Evolutionary conservation across 495 filamentous ascomycete genomes (phyloP), one percentile per base, ranked within the genome.

Genomic region (Xylaria venustula): DNA sequence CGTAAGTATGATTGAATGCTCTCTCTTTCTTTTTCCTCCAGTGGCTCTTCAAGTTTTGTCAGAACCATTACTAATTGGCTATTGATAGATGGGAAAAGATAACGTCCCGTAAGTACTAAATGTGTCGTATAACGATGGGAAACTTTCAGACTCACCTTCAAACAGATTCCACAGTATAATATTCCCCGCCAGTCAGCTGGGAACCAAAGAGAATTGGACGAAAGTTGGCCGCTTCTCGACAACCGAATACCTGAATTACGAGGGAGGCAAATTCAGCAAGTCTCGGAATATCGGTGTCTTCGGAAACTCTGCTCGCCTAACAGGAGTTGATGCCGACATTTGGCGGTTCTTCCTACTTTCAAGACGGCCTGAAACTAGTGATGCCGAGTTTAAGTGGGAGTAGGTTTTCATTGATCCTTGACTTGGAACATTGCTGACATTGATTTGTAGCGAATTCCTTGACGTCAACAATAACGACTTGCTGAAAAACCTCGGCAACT

Each of bases 191-290:
- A 89, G 85, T 34, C 89, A 97, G 70, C 78, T 98, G 19, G 94
- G 93, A 45, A 92, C 93, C 1, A 75, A 81, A 42, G 86, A 95
- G 61, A 84, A 85, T 52, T 98, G 94, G 94, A 98, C 93, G 37
- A 91, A 87, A 84, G 81, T 97, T 50, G 88, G 94, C 73, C 89
- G 91, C 63, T 76, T 98, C 34, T 92, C 88, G 32, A 93, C 93
- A 0, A 94, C 93, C 0, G 94, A 98, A 68, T 98, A 98, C 69
- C 81, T 98, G 52, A 96, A 96, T 75, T 98, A 98, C 70, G 94
- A 97, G 75, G 87, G 85, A 61, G 91, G 91, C 48, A 98, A 98
- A 69, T 98, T 98, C 79, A 93, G 90, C 67, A 97, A 97, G 73
- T 95, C 91, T 46, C 81, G 91, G 58, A 88, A 45, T 34, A 82